Conservation (phyloP, 1,284 basidiomycete genomes). For the Cutaneotrichosporon cutaneum region DNA sequence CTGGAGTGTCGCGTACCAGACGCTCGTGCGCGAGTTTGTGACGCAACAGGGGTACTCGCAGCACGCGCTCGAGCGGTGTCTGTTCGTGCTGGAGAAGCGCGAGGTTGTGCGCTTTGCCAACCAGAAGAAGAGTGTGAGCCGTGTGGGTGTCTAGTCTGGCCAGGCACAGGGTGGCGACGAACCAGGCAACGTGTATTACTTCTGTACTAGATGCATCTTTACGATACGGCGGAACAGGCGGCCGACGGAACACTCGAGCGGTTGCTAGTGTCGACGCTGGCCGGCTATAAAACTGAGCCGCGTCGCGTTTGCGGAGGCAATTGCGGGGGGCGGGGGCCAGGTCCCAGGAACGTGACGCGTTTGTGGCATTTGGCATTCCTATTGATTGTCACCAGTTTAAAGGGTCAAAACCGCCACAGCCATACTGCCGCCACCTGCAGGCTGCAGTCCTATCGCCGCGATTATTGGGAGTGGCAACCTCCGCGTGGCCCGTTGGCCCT, state of each 20-base stretch:
- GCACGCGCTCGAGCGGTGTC: slow-evolving; percentile 87
- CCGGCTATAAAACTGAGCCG: too few species aligned
- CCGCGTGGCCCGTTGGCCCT: too few species aligned
- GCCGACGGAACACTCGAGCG: background rate
- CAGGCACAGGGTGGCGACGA: background rate
- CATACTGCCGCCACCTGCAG: too few species aligned
- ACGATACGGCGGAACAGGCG: background rate
- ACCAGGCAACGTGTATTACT: background rate
- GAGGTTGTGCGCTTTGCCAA: slow-evolving; percentile 88
- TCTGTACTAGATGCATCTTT: slow-evolving; percentile 11
- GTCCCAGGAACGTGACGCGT: background rate
- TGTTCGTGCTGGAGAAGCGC: slow-evolving; percentile 92
- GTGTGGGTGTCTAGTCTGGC: slow-evolving; percentile 38
- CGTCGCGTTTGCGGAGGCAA: background rate
- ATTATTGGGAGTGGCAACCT: too few species aligned
- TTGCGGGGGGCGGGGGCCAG: background rate
- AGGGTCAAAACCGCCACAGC: too few species aligned
- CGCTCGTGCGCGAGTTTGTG: slow-evolving; percentile 92
- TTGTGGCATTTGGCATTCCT: background rate
- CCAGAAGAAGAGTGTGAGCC: slow-evolving; percentile 57
- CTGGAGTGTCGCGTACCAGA: slow-evolving; percentile 95
- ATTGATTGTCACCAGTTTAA: background rate
- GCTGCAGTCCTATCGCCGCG: too few species aligned
- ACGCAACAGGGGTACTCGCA: slow-evolving; percentile 84
- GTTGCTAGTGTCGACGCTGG: too few species aligned